A percentile compares a stretch with the other conserved stretches of the same genome.
These are phyloP conservation scores for Delphinella strobiligena DNA, from an alignment of 2,329 filamentous ascomycete genomes.

Conservation along the genomic window DNA sequence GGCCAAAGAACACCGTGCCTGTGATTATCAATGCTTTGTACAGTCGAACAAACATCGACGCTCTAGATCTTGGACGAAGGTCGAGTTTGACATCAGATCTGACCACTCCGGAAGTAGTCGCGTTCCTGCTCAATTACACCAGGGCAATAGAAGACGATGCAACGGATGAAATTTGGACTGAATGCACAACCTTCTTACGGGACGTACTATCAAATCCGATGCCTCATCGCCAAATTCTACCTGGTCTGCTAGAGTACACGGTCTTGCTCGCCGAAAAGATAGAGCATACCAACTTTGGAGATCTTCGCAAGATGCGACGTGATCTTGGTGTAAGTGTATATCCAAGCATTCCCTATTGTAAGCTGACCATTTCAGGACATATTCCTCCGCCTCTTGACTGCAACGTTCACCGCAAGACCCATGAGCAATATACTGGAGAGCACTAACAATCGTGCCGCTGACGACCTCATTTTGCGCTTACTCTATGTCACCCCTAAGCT, in stretches of 20 bases:
- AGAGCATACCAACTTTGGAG: conserved; percentile 94
- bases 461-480: conserved; percentile 67
- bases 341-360: neutral
- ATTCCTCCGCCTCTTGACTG: conserved; percentile 74
- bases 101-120: conserved; percentile 69
- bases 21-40: conserved; percentile 95
- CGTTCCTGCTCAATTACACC: conserved; percentile 84
- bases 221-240: conserved; percentile 81
- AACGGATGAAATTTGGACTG: conserved; percentile 95
- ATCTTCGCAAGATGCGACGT: conserved; percentile 81
- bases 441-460: conserved; percentile 42
- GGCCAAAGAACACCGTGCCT: conserved; percentile 82
- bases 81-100: conserved; percentile 82
- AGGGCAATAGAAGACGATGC: conserved; percentile 88
- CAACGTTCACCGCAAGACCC: conserved; percentile 75
- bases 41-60: conserved; percentile 75
- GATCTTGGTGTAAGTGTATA: conserved; percentile 62
- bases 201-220: conserved; percentile 90
- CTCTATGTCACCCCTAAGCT: conserved; percentile 68
- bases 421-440: conserved; percentile 1
- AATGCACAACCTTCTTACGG: conserved; percentile 81
- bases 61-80: conserved; percentile 65
- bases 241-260: conserved; percentile 76
- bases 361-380: conserved; percentile 53
- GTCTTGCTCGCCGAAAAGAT: conserved; percentile 88